phyloP scores from a whole-genome alignment of 352 stramenopile genomes.

The Phytophthora agathidicida region DNA sequence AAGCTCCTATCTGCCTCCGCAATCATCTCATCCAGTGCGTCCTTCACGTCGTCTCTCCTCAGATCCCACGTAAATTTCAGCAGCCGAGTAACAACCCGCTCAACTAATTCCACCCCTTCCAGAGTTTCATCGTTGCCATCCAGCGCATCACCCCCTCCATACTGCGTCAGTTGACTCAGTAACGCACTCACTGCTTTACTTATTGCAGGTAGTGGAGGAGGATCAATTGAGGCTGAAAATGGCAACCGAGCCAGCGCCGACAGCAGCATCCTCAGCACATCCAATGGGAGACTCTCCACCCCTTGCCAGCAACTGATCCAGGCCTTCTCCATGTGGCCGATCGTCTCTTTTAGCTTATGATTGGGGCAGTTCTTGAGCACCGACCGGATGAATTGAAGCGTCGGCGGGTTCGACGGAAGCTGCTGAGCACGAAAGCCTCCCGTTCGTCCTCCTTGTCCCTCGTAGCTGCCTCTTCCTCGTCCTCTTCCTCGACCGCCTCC shows the following conservation, averaged over 20 bases:
- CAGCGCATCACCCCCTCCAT: constrained; percentile 14
- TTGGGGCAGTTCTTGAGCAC: constrained; percentile 49
- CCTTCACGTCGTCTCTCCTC: constrained; percentile 56
- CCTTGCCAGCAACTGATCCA: constrained; percentile 63
- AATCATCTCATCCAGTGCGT: constrained; percentile 67
- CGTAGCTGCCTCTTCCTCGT: neutral
- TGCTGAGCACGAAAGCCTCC: neutral
- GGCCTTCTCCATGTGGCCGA: constrained; percentile 36
- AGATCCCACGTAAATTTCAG: constrained; percentile 81
- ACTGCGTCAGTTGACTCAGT: constrained; percentile 16
- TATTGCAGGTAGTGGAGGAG: constrained; percentile 45
- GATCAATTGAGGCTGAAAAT: constrained; percentile 36
- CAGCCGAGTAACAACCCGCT: constrained; percentile 41
- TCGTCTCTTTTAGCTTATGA: constrained; percentile 40
- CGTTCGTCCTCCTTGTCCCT: neutral
- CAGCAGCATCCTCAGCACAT: constrained; percentile 48
- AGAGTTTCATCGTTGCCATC: constrained; percentile 52
- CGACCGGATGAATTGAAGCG: constrained; percentile 49
- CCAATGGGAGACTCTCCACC: constrained; percentile 35
- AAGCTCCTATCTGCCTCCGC: constrained; percentile 48
- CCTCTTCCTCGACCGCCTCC: constrained; percentile 1
- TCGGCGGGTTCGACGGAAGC: constrained; percentile 33
- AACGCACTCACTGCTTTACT: constrained; percentile 34
- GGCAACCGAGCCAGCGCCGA: constrained; percentile 54
- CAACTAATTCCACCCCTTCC: constrained; percentile 48